Percentiles rank a stretch among this genome's conserved stretches.
Conservation (phyloP, 2,329 filamentous ascomycete genomes). For the Aaosphaeria pasadenensis region DNA sequence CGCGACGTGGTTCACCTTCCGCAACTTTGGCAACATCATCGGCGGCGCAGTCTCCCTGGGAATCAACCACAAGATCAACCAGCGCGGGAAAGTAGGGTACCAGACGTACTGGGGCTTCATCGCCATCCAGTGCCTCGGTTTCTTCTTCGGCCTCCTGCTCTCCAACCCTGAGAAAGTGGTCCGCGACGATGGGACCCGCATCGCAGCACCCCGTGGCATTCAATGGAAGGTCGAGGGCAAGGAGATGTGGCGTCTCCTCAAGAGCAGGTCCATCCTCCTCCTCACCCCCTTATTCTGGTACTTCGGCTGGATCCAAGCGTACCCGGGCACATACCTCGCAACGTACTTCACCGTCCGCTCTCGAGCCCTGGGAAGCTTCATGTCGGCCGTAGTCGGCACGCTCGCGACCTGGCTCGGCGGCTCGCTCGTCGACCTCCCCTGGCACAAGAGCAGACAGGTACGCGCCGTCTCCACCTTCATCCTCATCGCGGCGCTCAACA, state of each 20-base stretch:
- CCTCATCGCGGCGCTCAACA: conserved; percentile 43
- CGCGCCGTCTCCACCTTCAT: conserved; percentile 41
- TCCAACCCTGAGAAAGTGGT: conserved; percentile 46
- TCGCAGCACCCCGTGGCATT: conserved; percentile 27
- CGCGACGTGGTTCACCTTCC: conserved; percentile 51
- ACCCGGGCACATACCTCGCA: conserved; percentile 51
- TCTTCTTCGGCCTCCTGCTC: conserved; percentile 43
- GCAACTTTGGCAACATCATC: conserved; percentile 52
- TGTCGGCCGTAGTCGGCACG: conserved; percentile 45
- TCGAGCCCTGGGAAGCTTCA: conserved; percentile 45
- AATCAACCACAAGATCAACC: conserved; percentile 43
- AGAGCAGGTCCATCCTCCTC: conserved; percentile 45
- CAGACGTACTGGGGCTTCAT: conserved; percentile 39
- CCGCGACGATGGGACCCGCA: conserved; percentile 36
- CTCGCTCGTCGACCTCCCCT: conserved; percentile 46
- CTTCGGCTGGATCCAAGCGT: conserved; percentile 45
- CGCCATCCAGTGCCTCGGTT: conserved; percentile 44
- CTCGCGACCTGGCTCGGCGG: conserved; percentile 47
- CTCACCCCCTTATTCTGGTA: conserved; percentile 44
- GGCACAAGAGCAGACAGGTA: conserved; percentile 39
- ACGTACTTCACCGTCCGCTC: conserved; percentile 52
- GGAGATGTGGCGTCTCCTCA: conserved; percentile 43
- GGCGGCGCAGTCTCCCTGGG: conserved; percentile 50
- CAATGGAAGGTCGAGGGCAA: conserved; percentile 28
- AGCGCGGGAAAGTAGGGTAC: conserved; percentile 45